Conservation (phyloP, 2,329 filamentous ascomycete species). For the Ceratocystis harringtonii region DNA sequence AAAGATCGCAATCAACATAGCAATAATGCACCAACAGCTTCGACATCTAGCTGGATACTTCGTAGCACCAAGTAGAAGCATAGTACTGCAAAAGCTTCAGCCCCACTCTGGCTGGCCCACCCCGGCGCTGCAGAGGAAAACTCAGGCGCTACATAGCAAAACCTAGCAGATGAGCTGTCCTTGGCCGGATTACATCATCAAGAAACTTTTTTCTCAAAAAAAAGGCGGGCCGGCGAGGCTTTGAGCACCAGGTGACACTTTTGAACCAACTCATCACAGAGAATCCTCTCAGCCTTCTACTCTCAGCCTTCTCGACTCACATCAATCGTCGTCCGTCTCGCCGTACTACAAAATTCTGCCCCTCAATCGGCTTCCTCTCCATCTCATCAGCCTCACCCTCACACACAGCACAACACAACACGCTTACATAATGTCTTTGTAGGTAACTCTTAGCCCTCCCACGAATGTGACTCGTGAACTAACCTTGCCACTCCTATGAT, state of each 20-base stretch:
- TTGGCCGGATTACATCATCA: constrained; percentile 12
- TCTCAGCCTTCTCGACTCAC: background rate
- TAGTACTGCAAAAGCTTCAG: too few relatives aligned
- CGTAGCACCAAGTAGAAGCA: too few relatives aligned
- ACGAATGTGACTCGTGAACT: background rate
- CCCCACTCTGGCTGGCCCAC: too few relatives aligned
- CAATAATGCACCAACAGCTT: too few relatives aligned
- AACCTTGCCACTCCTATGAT: background rate
- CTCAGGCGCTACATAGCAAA: too few relatives aligned
- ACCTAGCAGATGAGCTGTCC: background rate
- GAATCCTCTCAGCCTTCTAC: constrained; percentile 3
- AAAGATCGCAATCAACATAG: too few relatives aligned
- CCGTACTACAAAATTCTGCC: background rate
- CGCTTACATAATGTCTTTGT: constrained; percentile 16
- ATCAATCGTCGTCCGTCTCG: background rate
- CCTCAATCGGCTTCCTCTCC: background rate
- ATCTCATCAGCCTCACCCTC: background rate
- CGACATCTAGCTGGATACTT: too few relatives aligned
- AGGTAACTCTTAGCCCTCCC: background rate
- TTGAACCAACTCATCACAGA: background rate
- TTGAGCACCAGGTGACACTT: background rate
- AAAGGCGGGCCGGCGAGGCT: constrained; percentile 7
- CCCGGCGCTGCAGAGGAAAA: too few relatives aligned
- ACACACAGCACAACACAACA: background rate
- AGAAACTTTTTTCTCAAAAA: constrained; percentile 2